Percentiles rank a stretch among this genome's conserved stretches.
Conservation (phyloP, 768 basidiomycete species). For the Cystofilobasidium macerans region DNA sequence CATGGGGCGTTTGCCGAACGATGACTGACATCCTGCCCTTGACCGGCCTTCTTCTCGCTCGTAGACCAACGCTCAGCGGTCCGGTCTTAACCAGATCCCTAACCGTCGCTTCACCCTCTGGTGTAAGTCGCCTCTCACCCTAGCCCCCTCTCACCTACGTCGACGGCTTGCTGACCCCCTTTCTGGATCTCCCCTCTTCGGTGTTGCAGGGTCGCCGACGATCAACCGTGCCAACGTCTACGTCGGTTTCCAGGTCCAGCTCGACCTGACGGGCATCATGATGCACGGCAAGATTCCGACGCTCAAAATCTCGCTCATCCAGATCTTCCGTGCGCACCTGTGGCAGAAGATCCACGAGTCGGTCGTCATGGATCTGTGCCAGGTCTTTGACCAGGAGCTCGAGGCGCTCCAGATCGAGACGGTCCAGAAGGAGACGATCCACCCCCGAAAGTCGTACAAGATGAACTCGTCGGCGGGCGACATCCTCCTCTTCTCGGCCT, state of each 20-base stretch:
- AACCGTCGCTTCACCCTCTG: slow-evolving; percentile 52
- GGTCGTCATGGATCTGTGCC: slow-evolving; percentile 39
- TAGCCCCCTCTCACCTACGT: not conserved
- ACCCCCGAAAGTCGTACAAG: slow-evolving; percentile 98
- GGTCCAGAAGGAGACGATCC: slow-evolving; percentile 98
- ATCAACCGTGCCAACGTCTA: slow-evolving; percentile 99
- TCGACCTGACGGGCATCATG: slow-evolving; percentile 93
- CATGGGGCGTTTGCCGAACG: too few relatives aligned
- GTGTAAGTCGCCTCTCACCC: slow-evolving; percentile 2
- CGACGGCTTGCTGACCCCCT: too few relatives aligned
- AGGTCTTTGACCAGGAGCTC: slow-evolving; percentile 97
- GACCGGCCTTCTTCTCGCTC: too few relatives aligned
- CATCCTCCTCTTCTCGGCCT: slow-evolving; percentile 86
- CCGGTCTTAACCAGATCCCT: slow-evolving; percentile 48
- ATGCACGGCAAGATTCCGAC: slow-evolving; percentile 98
- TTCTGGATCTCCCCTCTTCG: not conserved
- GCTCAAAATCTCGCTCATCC: slow-evolving; percentile 95
- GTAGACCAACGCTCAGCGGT: slow-evolving; percentile 80
- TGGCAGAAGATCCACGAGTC: slow-evolving; percentile 90
- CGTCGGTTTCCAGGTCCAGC: slow-evolving; percentile 97
- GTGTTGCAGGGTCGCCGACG: slow-evolving; percentile 62
- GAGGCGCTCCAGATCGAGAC: slow-evolving; percentile 98
- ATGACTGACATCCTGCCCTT: slow-evolving; percentile 50
- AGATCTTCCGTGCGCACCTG: slow-evolving; percentile 99
- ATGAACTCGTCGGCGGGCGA: slow-evolving; percentile 99